Base-by-base conservation (phyloP, 177 flowering plant genomes). In the Vitis hybrid region DNA sequence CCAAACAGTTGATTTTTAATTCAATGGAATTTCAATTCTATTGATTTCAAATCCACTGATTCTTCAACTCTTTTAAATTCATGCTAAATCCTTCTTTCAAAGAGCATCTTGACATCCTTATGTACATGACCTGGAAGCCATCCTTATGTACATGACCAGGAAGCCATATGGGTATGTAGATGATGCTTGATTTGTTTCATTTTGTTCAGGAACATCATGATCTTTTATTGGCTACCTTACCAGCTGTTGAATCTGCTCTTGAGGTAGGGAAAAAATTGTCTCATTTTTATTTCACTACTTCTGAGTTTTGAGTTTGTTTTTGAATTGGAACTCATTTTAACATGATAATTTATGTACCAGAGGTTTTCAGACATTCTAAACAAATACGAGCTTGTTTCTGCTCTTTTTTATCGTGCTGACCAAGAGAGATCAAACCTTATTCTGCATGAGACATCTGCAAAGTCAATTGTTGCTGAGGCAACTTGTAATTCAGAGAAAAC, bases 191-290 rank as follows among this genome's bases (percentile, higher is more conserved):
- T 65, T 18, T 72, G 65, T 68, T 56, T 59, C 9, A 68, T 59
- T 60, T 13, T 76, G 64, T 65, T 19, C 86, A 95, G 99, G 99
- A 95, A 72, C 98, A 93, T 82, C 98, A 88, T 76, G 98, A 95
- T 81, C 93, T 91, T 70, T 78, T 95, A 64, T 73, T 93, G 79
- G 74, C 87, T 70, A 77, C 90, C 45, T 78, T 92, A 73, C 99
- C 99, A 13, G 90, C 94, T 60, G 82, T 87, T 77, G 91, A 87
- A 79, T 88, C 88, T 65, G 83, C 91, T 68, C 89, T 95, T 60
- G 90, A 91, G 98, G 99, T 95, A 84, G 58, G 30, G 78, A 30
- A n/a, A 3, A 32, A 15, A 3, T 52, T 60, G 14, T 26, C 64
- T 56, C 15, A 30, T 51, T n/a, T 51, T 63, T 34, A 49, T 68